Base-by-base conservation (phyloP, 352 stramenopile species). In the Aphanomyces stellatus region DNA sequence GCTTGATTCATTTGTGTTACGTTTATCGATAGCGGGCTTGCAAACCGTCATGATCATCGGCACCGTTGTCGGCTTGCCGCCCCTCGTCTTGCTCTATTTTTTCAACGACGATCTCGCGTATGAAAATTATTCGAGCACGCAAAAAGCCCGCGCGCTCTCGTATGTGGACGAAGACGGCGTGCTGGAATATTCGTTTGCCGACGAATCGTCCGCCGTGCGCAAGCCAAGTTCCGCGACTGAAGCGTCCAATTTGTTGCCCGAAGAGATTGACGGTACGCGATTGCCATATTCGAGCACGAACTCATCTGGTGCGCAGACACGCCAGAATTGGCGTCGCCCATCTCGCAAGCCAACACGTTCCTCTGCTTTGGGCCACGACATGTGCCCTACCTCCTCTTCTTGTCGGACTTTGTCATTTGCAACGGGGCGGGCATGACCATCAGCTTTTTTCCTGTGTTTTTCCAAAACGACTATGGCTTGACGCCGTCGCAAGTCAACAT, bases 371-470 rank as follows among this genome's bases (percentile, higher is more conserved):
- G 75, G 24, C 79, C 80, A 41, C 76, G 76, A 17, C 81, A 90
- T 62, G 80, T 92, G 57, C 83, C 83, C 48, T 84, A 74, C 43
- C 65, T 92, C 6, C 64, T 92, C 27, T 92, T 92, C 57, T 31
- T 77, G 7, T 85, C 81, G 17, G 83, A 92, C 70, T 92, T 92
- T 67, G 79, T 92, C 66, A 88, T 92, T 71, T 88, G 80, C 80
- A 92, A 92, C 42, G 83, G 83, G 40, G 83, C 83, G 4, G 83
- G 83, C 59, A 92, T 92, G 83, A 90, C 81, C 0, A 88, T 90
- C 71, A 88, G 88, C 59, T 92, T 92, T 62, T 92, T 92, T 73
- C 83, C 83, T 30, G 69, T 92, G 1, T 92, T 92, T 62, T 92
- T 92, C 68, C 87, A 85, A 70, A 72, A 88, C 31, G 81, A 92